Percentiles rank a stretch among this genome's conserved stretches.
Evolutionary conservation across 257 asterid species (phyloP).

Genomic region (Ligustrum vulgare): DNA sequence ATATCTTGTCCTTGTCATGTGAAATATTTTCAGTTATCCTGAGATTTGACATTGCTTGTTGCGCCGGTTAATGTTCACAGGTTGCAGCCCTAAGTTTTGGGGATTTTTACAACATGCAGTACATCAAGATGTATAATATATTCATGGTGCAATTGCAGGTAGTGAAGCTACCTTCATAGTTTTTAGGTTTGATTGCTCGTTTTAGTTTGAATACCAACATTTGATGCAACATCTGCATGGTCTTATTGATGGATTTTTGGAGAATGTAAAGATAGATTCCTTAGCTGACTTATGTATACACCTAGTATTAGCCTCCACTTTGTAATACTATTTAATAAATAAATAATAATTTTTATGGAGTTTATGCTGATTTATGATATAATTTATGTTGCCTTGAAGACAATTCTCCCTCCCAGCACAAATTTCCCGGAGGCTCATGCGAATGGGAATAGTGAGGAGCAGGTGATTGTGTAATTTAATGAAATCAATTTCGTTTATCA

Average conservation of each 20-base stretch:
- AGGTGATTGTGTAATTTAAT: constrained; percentile 45
- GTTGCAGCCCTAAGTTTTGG: constrained; percentile 92
- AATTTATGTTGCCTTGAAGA: constrained; percentile 39
- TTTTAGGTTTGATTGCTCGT: not conserved
- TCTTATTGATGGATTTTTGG: not conserved
- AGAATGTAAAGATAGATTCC: not conserved
- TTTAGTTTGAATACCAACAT: constrained; percentile 4
- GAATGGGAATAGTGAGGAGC: constrained; percentile 83
- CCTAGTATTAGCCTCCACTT: not conserved
- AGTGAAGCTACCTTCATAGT: constrained; percentile 2
- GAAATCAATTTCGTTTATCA: not conserved
- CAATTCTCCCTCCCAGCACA: constrained; percentile 66
- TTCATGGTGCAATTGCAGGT: constrained; percentile 96
- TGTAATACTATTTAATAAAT: not conserved
- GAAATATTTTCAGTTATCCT: not conserved
- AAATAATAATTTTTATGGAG: not conserved
- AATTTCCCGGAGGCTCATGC: constrained; percentile 83
- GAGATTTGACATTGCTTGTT: not conserved
- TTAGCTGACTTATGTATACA: not conserved
- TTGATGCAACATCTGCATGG: constrained; percentile 5
- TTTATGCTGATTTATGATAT: constrained; percentile 20
- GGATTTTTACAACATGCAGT: constrained; percentile 77
- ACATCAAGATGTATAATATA: constrained; percentile 67
- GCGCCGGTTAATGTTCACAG: constrained; percentile 33
- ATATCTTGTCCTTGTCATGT: constrained; percentile 3